Evolutionary conservation across 371 early-diverging fungal genomes (phyloP), one percentile per base, ranked within the genome.

Genomic region (Mucor mucedo): DNA sequence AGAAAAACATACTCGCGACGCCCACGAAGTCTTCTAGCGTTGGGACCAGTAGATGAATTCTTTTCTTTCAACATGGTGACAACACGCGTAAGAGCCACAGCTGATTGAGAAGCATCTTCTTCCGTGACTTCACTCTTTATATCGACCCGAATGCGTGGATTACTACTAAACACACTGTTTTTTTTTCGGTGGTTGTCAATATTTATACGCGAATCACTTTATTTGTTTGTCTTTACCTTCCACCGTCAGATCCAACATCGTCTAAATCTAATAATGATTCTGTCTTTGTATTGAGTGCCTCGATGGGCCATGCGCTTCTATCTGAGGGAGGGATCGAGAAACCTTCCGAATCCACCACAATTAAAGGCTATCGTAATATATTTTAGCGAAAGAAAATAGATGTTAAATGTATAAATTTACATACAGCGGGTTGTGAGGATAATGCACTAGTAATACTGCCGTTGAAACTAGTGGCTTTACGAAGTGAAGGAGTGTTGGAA

Each of bases 401-500:
- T 21, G 27, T 16, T 62, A 41, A 28, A 30, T 27, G 33, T 14
- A 47, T 35, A 33, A 50, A 11, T 32, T 35, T 16, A 68, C 60
- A 2, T 66, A 66, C 63, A 39, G 64, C 70, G 16, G 58, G 70
- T 14, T 58, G 71, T 13, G 61, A 62, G 9, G 67, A 40, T 32
- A 61, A 40, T 2, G 29, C 50, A 28, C 58, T 64, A 0, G 67
- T 54, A 9, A 74, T 21, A 32, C 80, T 78, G 21, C 70, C 77
- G 14, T 76, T 70, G 55, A 74, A 54, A 27, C 74, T 73, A 11
- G 76, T 45, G 13, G 78, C 69, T 47, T 59, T 72, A n/a, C 55
- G 13, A 8, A 71, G 35, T 16, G 73, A 70, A 32, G 71, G 53
- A 11, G 70, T 58, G 14, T 32, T 47, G 5, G 71, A 69, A 29